These are phyloP conservation scores for Colletotrichum sp. DNA, from an alignment of 2,329 filamentous ascomycete genomes.

Conservation along the genomic window DNA sequence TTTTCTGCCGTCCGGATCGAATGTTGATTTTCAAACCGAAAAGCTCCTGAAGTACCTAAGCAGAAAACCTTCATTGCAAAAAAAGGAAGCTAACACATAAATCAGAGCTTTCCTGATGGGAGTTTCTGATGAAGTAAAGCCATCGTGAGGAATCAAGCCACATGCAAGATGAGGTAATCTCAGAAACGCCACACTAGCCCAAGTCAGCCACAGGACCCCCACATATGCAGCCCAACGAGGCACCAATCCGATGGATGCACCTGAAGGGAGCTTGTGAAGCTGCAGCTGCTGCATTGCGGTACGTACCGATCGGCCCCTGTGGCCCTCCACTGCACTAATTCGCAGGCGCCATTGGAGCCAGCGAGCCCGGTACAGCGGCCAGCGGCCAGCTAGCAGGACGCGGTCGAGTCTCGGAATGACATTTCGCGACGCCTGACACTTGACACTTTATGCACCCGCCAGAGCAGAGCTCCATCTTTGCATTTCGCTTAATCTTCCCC, in stretches of 20 bases:
- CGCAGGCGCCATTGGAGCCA: neutral
- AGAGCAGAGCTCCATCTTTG: neutral
- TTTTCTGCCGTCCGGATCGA: neutral
- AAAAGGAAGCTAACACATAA: too few species aligned
- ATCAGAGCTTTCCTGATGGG: neutral
- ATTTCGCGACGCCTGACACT: conserved; percentile 37
- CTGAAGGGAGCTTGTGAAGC: neutral
- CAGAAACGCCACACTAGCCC: neutral
- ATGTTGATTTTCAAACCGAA: too few species aligned
- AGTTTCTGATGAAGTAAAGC: too few species aligned
- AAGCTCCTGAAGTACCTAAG: too few species aligned
- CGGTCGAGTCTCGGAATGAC: conserved; percentile 24
- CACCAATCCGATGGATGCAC: neutral
- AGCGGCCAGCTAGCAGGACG: neutral
- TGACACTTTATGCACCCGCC: conserved; percentile 31
- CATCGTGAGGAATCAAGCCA: neutral
- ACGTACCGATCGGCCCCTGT: neutral
- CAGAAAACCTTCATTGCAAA: too few species aligned
- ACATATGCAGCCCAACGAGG: neutral
- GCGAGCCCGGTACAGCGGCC: neutral
- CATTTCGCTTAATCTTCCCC: neutral
- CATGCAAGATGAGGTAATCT: neutral
- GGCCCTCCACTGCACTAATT: neutral
- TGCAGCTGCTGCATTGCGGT: neutral
- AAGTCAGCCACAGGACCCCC: neutral